Percentiles rank a stretch among this genome's conserved stretches.
These are phyloP conservation scores for Verbascum thapsus DNA, from an alignment of 257 asterid species.

Conservation along the genomic window DNA sequence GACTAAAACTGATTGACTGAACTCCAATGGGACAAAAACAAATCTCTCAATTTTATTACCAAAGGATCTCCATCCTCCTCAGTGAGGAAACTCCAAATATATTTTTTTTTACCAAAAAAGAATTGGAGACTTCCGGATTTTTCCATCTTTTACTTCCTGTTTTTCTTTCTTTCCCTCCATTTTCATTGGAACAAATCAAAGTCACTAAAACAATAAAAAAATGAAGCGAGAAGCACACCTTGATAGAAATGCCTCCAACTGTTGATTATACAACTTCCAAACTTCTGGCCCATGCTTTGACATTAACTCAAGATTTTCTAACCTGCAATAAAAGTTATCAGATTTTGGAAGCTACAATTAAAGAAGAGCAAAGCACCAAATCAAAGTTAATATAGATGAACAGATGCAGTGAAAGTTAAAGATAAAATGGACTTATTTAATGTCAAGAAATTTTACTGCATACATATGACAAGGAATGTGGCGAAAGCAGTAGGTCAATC, in stretches of 20 bases:
- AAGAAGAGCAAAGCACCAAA: conserved; percentile 14
- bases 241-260: conserved; percentile 75
- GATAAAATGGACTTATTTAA: not conserved
- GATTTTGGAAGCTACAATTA: conserved; percentile 4
- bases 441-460: conserved; percentile 3
- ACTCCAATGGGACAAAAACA: no score
- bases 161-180: no score
- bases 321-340: conserved; percentile 46
- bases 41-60: no score
- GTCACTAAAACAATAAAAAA: not conserved
- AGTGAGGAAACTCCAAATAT: no score
- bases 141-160: no score
- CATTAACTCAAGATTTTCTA: conserved; percentile 93
- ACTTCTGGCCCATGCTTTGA: conserved; percentile 90
- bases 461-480: conserved; percentile 15
- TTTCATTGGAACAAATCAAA: conserved; percentile 1
- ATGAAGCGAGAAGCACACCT: conserved; percentile 48
- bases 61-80: no score
- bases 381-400: conserved; percentile 2
- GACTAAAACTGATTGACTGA: no score
- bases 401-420: not conserved
- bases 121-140: no score
- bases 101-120: no score
- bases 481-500: conserved; percentile 15
- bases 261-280: conserved; percentile 87